A percentile compares a stretch with the other conserved stretches of the same genome.
phyloP scores from a whole-genome alignment of 495 filamentous ascomycete genomes.

The Xylaria cubensis region DNA sequence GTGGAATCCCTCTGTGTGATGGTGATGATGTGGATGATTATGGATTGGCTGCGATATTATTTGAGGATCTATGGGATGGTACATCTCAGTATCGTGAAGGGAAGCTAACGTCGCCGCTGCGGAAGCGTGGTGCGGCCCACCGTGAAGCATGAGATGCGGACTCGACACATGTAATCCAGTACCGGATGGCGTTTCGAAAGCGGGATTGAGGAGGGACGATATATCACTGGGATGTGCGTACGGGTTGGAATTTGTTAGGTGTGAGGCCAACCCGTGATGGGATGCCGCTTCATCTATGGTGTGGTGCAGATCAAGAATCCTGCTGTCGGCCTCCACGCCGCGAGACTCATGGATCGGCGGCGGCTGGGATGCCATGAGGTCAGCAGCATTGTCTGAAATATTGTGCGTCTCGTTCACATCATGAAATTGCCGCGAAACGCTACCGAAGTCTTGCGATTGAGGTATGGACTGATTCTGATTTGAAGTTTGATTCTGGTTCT shows the following conservation, averaged over 20 bases:
- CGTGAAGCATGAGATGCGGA: constrained; percentile 36
- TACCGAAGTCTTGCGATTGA: constrained; percentile 6
- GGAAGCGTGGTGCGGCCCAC: constrained; percentile 41
- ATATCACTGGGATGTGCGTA: constrained; percentile 48
- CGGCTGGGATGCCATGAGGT: constrained; percentile 33
- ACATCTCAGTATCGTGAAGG: constrained; percentile 40
- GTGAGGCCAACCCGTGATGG: constrained; percentile 34
- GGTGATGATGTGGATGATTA: constrained; percentile 32
- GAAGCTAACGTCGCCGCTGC: constrained; percentile 36
- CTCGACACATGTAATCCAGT: constrained; percentile 40
- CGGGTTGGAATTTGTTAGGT: constrained; percentile 37
- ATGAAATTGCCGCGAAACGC: constrained; percentile 28
- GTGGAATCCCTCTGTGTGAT: constrained; percentile 28
- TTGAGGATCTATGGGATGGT: constrained; percentile 59
- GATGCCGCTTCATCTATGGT: constrained; percentile 14
- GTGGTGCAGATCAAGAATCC: constrained; percentile 37
- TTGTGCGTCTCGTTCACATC: constrained; percentile 31
- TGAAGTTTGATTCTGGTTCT: constrained; percentile 22
- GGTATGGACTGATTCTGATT: constrained; percentile 9
- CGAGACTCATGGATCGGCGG: constrained; percentile 30
- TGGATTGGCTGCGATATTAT: constrained; percentile 51
- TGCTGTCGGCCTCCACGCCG: constrained; percentile 30
- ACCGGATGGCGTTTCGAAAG: constrained; percentile 36
- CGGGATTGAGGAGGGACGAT: constrained; percentile 40
- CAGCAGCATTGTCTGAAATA: constrained; percentile 12